These are phyloP conservation scores for Pelargonium fulgidum DNA, from an alignment of 441 rosid genomes.

Conservation along the genomic window DNA sequence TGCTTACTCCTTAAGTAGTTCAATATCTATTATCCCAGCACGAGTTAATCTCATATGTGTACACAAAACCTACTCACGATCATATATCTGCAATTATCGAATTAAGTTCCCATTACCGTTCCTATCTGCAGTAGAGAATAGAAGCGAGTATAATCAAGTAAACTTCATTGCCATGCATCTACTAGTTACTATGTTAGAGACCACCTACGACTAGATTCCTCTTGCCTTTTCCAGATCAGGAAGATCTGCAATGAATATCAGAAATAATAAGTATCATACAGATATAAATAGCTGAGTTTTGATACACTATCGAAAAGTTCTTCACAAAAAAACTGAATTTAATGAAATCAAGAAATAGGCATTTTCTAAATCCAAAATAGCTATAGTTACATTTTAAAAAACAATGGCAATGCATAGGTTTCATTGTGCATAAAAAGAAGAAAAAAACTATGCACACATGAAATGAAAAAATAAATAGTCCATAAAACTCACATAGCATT, in stretches of 20 bases:
- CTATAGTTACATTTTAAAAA: too few relatives aligned
- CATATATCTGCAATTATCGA: not conserved
- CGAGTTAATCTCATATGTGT: not conserved
- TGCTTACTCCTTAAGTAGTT: too few relatives aligned
- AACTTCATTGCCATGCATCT: not conserved
- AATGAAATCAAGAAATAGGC: not conserved
- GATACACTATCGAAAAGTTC: not conserved
- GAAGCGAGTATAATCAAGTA: not conserved
- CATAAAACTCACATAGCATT: slow-evolving; percentile 74
- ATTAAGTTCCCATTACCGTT: not conserved
- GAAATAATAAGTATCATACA: not conserved
- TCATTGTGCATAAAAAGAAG: not conserved
- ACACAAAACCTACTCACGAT: not conserved
- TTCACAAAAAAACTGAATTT: not conserved
- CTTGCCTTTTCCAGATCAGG: slow-evolving; percentile 92
- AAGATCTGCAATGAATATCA: slow-evolving; percentile 49
- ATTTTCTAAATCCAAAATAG: too few relatives aligned
- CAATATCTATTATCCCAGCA: too few relatives aligned
- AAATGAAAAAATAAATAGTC: slow-evolving; percentile 11
- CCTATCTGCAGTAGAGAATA: slow-evolving; percentile 1
- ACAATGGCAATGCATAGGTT: too few relatives aligned
- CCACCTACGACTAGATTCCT: slow-evolving; percentile 26
- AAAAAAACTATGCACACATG: not conserved
- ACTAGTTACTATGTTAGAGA: not conserved
- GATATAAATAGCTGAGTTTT: not conserved